Base-by-base conservation (phyloP, 345 rosid species). In the Balakata baccata region DNA sequence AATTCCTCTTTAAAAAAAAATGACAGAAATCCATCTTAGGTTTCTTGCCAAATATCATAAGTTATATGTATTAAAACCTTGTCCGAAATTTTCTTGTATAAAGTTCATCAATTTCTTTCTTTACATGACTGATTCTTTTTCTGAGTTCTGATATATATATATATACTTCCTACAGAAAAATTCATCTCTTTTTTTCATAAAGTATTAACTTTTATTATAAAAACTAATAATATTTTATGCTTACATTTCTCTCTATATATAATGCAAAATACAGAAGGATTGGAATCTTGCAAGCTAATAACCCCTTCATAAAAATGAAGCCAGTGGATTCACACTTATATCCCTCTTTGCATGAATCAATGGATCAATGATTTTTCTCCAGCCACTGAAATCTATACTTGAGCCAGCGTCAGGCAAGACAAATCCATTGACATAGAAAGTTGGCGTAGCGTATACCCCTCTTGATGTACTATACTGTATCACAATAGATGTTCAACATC, bases 401-500 rank as follows among this genome's bases (percentile, higher is more conserved):
- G 89, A 84, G 66, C 88, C 92, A 54, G 84, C 66, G 69, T 74
- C 90, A 0, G 96, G 88, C 66, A 94, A 45, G 20, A 66, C 81
- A 74, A 94, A 91, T 68, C 98, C 97, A 58, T 94, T 94, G 62
- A 94, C 76, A 43, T 74, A 86, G 89, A 90, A 91, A 43, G 78
- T 60, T 11, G 94, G 98, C 2, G 97, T 91, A 16, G 85, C 92
- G 6, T n/a, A 92, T 14, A 85, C 92, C 22, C 92, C 94, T 76
- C 89, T 87, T 22, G 94, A 86, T 11, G 90, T 68, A 66, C 92
- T 90, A 83, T 84, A 89, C 96, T 91, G 96, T 81, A 84, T 25
- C 51, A 68, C 52, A 11, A 70, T 7, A 59, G 20, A 22, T 38
- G 7, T 39, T 29, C 49, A 62, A 29, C 8, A 14, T 57, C 18